Conservation (phyloP, 2,329 filamentous ascomycete species). For the Phaeosphaeria sp. region DNA sequence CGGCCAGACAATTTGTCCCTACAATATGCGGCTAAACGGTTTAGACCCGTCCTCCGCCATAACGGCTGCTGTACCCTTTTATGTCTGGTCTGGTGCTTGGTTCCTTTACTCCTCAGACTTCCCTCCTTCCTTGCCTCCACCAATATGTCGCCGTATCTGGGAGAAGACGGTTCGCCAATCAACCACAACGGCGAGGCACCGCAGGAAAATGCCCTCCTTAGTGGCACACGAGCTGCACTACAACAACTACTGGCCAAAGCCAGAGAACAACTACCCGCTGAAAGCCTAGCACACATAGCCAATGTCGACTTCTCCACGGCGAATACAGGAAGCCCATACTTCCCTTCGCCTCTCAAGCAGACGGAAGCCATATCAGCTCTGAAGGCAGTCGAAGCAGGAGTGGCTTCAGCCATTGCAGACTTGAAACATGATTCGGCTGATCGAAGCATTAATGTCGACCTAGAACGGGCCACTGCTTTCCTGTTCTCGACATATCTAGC, state of each 20-base stretch:
- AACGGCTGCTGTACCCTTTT: constrained; percentile 14
- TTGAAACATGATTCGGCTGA: constrained; percentile 55
- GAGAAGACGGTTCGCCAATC: constrained; percentile 14
- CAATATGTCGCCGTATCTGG: constrained; percentile 39
- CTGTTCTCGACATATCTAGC: constrained; percentile 65
- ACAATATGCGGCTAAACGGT: constrained; percentile 27
- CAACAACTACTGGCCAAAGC: constrained; percentile 40
- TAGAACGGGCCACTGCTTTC: constrained; percentile 63
- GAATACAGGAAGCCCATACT: constrained; percentile 49
- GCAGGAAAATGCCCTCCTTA: constrained; percentile 36
- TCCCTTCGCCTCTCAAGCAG: constrained; percentile 58
- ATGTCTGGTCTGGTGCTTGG: not conserved
- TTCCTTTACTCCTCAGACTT: not conserved
- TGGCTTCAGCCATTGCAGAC: constrained; percentile 66
- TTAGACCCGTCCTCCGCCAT: constrained; percentile 3
- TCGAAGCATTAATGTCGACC: constrained; percentile 57
- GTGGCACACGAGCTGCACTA: constrained; percentile 43
- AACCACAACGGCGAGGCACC: constrained; percentile 14
- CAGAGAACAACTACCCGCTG: constrained; percentile 42
- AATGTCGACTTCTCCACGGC: constrained; percentile 42
- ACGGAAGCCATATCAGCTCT: constrained; percentile 62
- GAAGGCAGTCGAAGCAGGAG: constrained; percentile 65
- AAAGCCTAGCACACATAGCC: constrained; percentile 38
- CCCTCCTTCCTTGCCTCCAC: not conserved
- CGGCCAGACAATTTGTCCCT: constrained; percentile 9